Percentiles rank a stretch among this genome's conserved stretches.
These are phyloP conservation scores for Hypoxylon sp. DNA, from an alignment of 2,329 filamentous ascomycete genomes.

Conservation along the genomic window DNA sequence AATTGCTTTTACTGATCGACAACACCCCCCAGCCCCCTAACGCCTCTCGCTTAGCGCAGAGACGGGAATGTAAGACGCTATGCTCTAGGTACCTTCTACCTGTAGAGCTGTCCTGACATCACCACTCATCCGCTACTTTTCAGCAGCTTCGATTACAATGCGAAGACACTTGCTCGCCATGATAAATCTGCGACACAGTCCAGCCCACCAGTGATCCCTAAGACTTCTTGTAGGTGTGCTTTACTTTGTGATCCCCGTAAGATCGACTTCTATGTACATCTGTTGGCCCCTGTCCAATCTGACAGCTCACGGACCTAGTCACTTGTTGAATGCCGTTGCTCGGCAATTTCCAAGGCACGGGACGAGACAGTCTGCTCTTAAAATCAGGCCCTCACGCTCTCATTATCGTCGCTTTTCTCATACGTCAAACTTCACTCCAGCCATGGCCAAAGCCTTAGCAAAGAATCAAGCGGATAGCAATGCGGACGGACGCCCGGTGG, in stretches of 20 bases:
- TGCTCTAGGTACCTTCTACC: too few relatives aligned
- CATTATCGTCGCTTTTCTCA: not conserved
- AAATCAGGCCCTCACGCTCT: not conserved
- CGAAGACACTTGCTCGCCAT: too few relatives aligned
- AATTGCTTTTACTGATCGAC: too few relatives aligned
- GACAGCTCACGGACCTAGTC: not conserved
- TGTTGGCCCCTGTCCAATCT: not conserved
- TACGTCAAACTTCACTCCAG: not conserved
- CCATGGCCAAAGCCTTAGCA: conserved; percentile 14
- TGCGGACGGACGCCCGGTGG: not conserved
- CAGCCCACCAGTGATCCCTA: not conserved
- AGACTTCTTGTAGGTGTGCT: not conserved
- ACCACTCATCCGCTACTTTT: conserved; percentile 12
- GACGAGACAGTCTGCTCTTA: not conserved
- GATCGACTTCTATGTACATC: not conserved
- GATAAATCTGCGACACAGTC: not conserved
- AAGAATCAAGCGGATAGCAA: conserved; percentile 5
- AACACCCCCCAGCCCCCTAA: too few relatives aligned
- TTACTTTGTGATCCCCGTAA: not conserved
- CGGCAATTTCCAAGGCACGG: not conserved
- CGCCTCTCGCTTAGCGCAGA: too few relatives aligned
- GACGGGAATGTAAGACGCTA: too few relatives aligned
- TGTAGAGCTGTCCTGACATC: too few relatives aligned
- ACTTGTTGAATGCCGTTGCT: not conserved
- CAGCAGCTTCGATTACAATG: not conserved